Base-by-base conservation (phyloP, 78 protist species). In the Dictyostelium firmibasis region DNA sequence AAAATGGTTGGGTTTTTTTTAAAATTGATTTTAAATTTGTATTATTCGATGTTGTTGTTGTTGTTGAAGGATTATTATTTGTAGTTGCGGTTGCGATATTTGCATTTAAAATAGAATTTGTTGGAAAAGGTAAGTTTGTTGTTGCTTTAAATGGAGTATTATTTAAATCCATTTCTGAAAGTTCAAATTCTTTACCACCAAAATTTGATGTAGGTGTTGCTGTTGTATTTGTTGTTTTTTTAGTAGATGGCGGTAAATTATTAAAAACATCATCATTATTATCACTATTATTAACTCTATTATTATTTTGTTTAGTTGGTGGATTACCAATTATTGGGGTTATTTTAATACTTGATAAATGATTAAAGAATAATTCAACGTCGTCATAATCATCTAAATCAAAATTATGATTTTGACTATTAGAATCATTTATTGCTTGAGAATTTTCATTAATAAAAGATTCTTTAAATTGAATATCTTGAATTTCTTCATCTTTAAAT, bases 291-390 rank as follows among this genome's bases (percentile, higher is more conserved):
- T 67, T 78, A 69, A 70, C 47, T 14, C 10, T 41, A 16, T 84
- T 67, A 29, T 67, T 84, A 25, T 70, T 76, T 75, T n/a, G 43
- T 8, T 33, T 41, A 2, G 43, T 38, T 70, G 91, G 44, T 38
- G 89, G 89, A 67, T 41, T 82, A 67, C 94, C 94, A 64, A 89
- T 35, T 2, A 81, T 70, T 33, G 94, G 94, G 31, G 13, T 38
- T 23, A 89, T 70, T 60, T 60, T 81, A 13, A 89, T 81, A 69
- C 67, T 76, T 38, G 29, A 67, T 25, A 89, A 14, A 13, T 81
- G 44, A n/a, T 89, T 47, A 31, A 35, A 72, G 36, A 89, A 89
- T n/a, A 81, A 44, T 35, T 70, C 83, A 33, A 79, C 25, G 20
- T 89, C 87, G 25, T 89, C 94, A 13, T 78, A 29, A 10, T 29